Evolutionary conservation across 805 yeast species (phyloP), one percentile per base, ranked within the genome.

Genomic region (Metschnikowia arizonensis): DNA sequence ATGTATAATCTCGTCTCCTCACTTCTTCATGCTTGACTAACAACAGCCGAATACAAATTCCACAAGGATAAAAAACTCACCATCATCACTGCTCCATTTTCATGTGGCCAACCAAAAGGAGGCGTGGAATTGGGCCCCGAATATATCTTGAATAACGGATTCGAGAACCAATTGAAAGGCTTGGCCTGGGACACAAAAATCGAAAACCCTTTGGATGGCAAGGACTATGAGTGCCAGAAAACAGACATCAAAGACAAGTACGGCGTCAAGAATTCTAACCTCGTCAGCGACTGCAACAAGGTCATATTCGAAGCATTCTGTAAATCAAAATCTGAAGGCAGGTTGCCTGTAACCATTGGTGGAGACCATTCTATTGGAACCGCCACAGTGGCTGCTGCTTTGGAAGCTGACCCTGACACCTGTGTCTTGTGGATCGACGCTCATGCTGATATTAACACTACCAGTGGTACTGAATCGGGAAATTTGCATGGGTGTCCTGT

Each of bases 351-450:
- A 44, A 88, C 97, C 2, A 64, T 91, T 43, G 99, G 99, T 42
- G 99, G 99, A 44, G 99, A 91, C 66, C 99, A 91, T 64, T 88
- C 97, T 7, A 85, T 91, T 53, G 98, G 96, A 42, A 88, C 91
- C 58, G 96, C 95, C 40, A 89, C 97, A 8, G 84, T 91, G 29
- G 75, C 88, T 25, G 98, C 95, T 2, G 86, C 90, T 26, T 74
- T 88, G 50, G 79, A 78, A 14, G 77, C 79, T 52, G 73, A 84
- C 62, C 96, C 97, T 15, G 88, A 90, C 55, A 88, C 96, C 23
- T 89, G 96, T 58, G 73, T 91, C 32, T 63, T 91, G 50, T 91
- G 99, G 99, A 84, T 91, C 56, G 99, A 91, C 67, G 99, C 99
- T 0, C 99, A 91, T 64, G 97, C 98, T 15, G 99, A 91, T 64